Evolutionary conservation across 2,329 filamentous ascomycete species (phyloP).

Genomic region (Cryoendolithus antarcticus): DNA sequence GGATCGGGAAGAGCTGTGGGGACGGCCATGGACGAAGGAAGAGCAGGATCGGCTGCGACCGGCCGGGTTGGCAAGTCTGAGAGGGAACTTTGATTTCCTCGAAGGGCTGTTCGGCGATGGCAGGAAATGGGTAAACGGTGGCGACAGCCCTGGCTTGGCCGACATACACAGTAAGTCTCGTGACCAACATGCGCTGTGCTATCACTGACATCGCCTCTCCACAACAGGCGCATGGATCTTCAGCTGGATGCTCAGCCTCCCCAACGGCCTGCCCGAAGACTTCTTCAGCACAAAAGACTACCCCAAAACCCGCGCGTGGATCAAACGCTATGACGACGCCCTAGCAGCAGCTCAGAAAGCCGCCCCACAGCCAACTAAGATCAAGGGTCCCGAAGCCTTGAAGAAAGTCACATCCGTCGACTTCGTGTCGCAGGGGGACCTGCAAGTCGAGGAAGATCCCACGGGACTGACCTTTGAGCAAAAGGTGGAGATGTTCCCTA

Average conservation of each 20-base stretch:
- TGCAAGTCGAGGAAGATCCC: constrained; percentile 8
- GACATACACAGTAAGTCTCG: constrained; percentile 10
- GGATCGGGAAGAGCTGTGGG: constrained; percentile 10
- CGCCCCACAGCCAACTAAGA: constrained; percentile 3
- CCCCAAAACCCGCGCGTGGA: constrained; percentile 9
- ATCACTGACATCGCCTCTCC: background rate
- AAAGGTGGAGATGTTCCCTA: constrained; percentile 8
- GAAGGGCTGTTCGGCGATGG: constrained; percentile 14
- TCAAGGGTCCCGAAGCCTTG: constrained; percentile 10
- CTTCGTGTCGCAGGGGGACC: constrained; percentile 2
- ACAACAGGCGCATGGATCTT: constrained; percentile 10
- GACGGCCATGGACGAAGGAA: constrained; percentile 5
- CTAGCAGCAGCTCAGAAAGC: constrained; percentile 7
- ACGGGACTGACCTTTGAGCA: constrained; percentile 6
- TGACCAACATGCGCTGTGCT: background rate
- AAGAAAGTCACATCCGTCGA: constrained; percentile 4
- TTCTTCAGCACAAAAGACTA: constrained; percentile 9
- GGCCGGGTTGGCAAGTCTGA: constrained; percentile 8
- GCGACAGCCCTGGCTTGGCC: constrained; percentile 6
- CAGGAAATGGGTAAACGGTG: constrained; percentile 11
- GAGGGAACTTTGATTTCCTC: constrained; percentile 10
- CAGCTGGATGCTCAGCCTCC: constrained; percentile 11
- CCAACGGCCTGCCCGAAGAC: constrained; percentile 7
- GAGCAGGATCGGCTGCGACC: constrained; percentile 6
- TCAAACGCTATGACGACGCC: constrained; percentile 8